Evolutionary conservation across 2,329 filamentous ascomycete species (phyloP), one percentile per base, ranked within the genome.

Genomic region (Didymella pomorum): DNA sequence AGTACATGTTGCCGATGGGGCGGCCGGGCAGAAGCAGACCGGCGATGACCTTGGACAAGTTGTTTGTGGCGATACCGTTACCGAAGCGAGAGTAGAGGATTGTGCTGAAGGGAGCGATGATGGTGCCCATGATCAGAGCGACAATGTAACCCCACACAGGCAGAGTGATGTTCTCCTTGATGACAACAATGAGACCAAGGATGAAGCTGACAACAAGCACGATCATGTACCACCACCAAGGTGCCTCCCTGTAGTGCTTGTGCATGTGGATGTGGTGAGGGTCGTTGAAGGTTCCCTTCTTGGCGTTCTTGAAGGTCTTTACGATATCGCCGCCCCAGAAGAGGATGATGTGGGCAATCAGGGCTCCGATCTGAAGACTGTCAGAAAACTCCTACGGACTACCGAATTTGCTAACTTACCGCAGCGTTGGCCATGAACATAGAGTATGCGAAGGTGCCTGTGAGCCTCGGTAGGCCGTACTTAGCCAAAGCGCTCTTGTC

Each of bases 371-470:
- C 61, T 62, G 16, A 25, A 1, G 11, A 0, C 7, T 14, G 2
- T 62, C 37, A 62, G 56, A 14, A 44, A 2, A 2, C 23, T 6
- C 7, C n/a, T 9, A 35, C 8, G 18, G 2, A 8, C 25, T 1
- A 14, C 7, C 11, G 12, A 2, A 10, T 6, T 39, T 7, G 16
- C 5, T 3, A 10, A 44, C 56, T 52, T 46, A 62, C 57, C 21
- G 62, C 62, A 49, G 62, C 62, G n/a, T 62, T 64, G 5, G 62
- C 62, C 60, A 62, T 62, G 35, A 64, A 62, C 60, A 62, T 64
- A n/a, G 60, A 47, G 39, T 62, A 64, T 2, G 60, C 62, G 37
- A 62, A 62, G 2, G 62, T 64, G 1, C 60, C 62, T 4, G 56
- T 60, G 11, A 64, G 51, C 25, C 56, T 55, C 9, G 62, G 62